phyloP scores from a whole-genome alignment of 176 grass and related monocot genomes.

The Zea luxurians region DNA sequence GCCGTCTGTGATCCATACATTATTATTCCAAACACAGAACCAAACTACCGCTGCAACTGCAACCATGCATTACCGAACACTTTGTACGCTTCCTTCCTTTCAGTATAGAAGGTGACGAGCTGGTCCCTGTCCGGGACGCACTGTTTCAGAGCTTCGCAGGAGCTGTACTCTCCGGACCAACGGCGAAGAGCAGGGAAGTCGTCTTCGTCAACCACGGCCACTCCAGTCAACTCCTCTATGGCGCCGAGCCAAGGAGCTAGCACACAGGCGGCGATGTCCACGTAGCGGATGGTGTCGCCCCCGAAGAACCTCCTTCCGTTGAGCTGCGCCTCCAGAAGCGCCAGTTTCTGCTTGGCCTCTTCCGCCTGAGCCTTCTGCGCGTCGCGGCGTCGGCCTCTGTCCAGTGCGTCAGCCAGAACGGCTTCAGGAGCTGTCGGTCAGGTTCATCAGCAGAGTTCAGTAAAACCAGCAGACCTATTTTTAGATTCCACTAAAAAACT shows the following conservation, averaged over 20 bases:
- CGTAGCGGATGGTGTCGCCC: slow-evolving; percentile 40
- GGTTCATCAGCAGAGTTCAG: too few relatives aligned
- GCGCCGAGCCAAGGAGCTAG: slow-evolving; percentile 39
- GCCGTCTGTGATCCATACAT: too few relatives aligned
- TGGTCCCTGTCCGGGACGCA: slow-evolving; percentile 39
- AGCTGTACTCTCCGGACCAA: slow-evolving; percentile 40
- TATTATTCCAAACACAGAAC: too few relatives aligned
- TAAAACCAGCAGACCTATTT: too few relatives aligned
- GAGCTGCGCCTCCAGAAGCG: slow-evolving; percentile 43
- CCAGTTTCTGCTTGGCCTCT: slow-evolving; percentile 43
- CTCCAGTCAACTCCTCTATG: slow-evolving; percentile 40
- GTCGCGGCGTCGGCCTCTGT: slow-evolving; percentile 47
- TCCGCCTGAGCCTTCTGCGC: slow-evolving; percentile 23
- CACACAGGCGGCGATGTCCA: slow-evolving; percentile 38
- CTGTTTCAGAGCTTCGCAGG: slow-evolving; percentile 3
- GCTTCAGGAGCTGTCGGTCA: too few relatives aligned
- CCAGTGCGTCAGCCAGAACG: slow-evolving; percentile 32
- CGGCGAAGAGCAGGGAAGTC: slow-evolving; percentile 16
- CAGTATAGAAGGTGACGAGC: too few relatives aligned
- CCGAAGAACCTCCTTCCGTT: slow-evolving; percentile 50
- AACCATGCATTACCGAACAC: too few relatives aligned
- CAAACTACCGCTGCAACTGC: too few relatives aligned
- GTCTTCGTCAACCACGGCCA: background rate
- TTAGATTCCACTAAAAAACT: too few relatives aligned
- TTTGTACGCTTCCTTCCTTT: too few relatives aligned